phyloP scores from a whole-genome alignment of 306 rosid species.

The Gynostemma pentaphyllum region DNA sequence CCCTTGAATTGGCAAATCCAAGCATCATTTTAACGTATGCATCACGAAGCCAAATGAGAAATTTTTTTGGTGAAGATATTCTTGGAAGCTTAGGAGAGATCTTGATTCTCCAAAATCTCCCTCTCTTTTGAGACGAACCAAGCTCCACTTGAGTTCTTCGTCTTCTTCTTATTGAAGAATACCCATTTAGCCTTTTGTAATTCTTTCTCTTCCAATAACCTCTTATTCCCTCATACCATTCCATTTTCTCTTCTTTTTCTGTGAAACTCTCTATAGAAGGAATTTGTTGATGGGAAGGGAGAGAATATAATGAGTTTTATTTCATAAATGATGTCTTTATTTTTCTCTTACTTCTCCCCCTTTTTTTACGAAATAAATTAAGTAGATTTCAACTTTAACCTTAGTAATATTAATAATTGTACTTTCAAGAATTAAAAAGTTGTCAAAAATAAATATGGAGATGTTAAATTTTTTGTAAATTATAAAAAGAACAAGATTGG shows the following conservation, averaged over 20 bases:
- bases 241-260: slow-evolving; percentile 19
- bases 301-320: no score
- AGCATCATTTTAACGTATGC: slow-evolving; percentile 63
- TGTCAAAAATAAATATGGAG: no score
- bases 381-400: no score
- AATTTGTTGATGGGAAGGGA: background rate
- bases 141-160: slow-evolving; percentile 22
- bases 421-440: no score
- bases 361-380: no score
- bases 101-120: slow-evolving; percentile 47
- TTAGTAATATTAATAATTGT: no score
- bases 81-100: slow-evolving; percentile 29
- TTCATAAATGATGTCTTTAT: no score
- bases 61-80: slow-evolving; percentile 47
- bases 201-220: slow-evolving; percentile 42
- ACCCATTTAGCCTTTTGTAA: slow-evolving; percentile 32
- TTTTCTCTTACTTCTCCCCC: no score
- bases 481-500: no score
- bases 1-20: slow-evolving; percentile 50
- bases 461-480: no score
- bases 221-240: slow-evolving; percentile 32
- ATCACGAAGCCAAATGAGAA: slow-evolving; percentile 63
- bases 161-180: slow-evolving; percentile 8
- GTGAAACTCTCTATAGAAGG: background rate
- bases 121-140: slow-evolving; percentile 15